Evolutionary conservation across 1,284 basidiomycete species (phyloP).

Genomic region (Sphaerobolus stellatus): DNA sequence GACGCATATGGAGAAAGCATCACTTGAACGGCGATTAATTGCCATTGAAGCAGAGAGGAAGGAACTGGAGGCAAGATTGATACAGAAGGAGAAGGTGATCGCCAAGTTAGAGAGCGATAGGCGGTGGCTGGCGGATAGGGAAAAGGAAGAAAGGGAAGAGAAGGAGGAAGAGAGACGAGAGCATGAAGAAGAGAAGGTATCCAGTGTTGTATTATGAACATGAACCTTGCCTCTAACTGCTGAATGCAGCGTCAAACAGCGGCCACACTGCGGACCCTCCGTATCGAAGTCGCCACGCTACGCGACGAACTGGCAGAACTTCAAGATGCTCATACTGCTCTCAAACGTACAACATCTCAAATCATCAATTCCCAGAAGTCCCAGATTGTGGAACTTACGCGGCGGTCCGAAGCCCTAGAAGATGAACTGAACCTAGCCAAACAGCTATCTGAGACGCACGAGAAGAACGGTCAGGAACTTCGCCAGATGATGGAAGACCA

Average conservation of each 20-base stretch:
- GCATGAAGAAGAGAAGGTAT: slow-evolving; percentile 54
- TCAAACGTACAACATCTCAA: slow-evolving; percentile 47
- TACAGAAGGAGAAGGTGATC: slow-evolving; percentile 55
- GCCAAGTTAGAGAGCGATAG: slow-evolving; percentile 66
- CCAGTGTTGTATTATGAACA: slow-evolving; percentile 17
- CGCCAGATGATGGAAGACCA: slow-evolving; percentile 1
- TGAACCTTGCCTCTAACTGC: slow-evolving; percentile 25
- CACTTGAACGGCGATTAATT: slow-evolving; percentile 61
- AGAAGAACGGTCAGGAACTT: slow-evolving; percentile 47
- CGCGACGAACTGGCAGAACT: slow-evolving; percentile 58
- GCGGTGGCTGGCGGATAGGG: slow-evolving; percentile 57
- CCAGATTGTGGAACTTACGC: slow-evolving; percentile 46
- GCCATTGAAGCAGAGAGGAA: slow-evolving; percentile 54
- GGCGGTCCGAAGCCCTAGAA: slow-evolving; percentile 45
- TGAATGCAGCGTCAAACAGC: slow-evolving; percentile 30
- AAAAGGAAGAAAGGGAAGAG: slow-evolving; percentile 57
- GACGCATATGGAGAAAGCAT: slow-evolving; percentile 54
- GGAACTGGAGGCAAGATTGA: slow-evolving; percentile 62
- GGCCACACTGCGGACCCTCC: slow-evolving; percentile 47
- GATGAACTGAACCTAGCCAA: slow-evolving; percentile 43
- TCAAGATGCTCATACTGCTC: slow-evolving; percentile 46
- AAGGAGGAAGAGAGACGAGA: slow-evolving; percentile 53
- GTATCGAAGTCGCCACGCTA: slow-evolving; percentile 44
- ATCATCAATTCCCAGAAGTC: slow-evolving; percentile 47
- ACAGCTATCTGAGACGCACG: slow-evolving; percentile 34